Base-by-base conservation (phyloP, 805 yeast genomes). In the Wickerhamomyces chambardii region DNA sequence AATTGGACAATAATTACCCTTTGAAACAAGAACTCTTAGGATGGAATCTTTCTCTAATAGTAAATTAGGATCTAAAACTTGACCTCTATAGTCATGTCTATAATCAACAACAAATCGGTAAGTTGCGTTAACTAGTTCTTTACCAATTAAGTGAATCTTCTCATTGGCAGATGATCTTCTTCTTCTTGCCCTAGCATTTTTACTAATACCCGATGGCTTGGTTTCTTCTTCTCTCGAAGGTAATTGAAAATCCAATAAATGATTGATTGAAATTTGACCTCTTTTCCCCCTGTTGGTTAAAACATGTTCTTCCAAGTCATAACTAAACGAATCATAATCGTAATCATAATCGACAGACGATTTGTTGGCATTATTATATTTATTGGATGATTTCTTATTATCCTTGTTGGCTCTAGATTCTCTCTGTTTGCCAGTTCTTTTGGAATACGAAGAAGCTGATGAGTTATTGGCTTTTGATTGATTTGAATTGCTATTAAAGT, bases 1-100 rank as follows among this genome's bases (percentile, higher is more conserved):
- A 19, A 92, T 90, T 0, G 98, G 97, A 53, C 99, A 92, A 28
- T 78, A 77, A 45, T 80, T 80, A 2, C 81, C 79, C 40, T 70
- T 73, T 12, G 90, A 81, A 1, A 76, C 79, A n/a, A 86, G 53
- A 6, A 90, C 85, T 33, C 95, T 64, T 24, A 80, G 55, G 5
- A 92, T 75, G 28, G 72, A 65, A 4, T 65, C 63, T 39, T 73
- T 68, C 14, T 78, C 73, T 3, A 90, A 61, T 0, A 84, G 79
- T n/a, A 75, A 55, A 50, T 84, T 86, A 2, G 96, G 92, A 50
- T 86, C 90, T 16, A 70, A 42, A 30, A 68, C 61, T 50, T 84
- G 90, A 9, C 72, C 60, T 18, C 60, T 52, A 48, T 75, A 81
- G 31, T 70, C 70, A 28, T 68, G 64, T 29, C 75, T 53, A 33